Evolutionary conservation across 169 alveolate species (phyloP), one percentile per base, ranked within the genome.

Genomic region (Plasmodium gaboni): DNA sequence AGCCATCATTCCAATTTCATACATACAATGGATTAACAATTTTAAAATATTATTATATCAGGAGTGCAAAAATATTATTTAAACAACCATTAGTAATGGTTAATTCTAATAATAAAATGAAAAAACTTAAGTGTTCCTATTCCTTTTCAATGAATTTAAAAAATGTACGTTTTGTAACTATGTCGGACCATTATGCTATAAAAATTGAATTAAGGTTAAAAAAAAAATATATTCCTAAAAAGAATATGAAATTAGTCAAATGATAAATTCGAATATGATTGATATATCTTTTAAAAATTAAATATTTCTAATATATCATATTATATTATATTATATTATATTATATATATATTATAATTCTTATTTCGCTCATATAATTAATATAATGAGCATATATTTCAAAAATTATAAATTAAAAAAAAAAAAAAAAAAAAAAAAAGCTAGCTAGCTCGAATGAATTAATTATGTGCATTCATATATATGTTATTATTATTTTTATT

Each of bases 121-220:
- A 89, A 32, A 88, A 78, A 15, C 57, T 65, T 61, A 89, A 74
- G 57, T 89, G 93, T 51, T 64, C 88, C n/a, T 83, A 87, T 42
- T 87, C 93, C 1, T 28, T 88, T 15, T 88, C 85, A 46, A 88
- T 88, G 57, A 90, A 88, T 73, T 65, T 80, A 90, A 85, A 87
- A 61, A 93, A 94, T 80, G 94, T 95, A 12, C 93, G 94, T 93
- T 94, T 96, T 42, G 97, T 96, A 68, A 96, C 98, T 2, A 92
- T 96, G 53, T 95, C 97, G 13, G 98, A 96, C 53, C 98, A 96
- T 88, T 96, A 96, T 68, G 98, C 97, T 44, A 89, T 96, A 28
- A 93, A 93, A 60, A 93, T 96, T 68, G 94, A 92, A 55, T 93
- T 96, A 57, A 74, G 93, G 60, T 92, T 94, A 32, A 93, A 89